These are phyloP conservation scores for Candida oleophila DNA, from an alignment of 805 yeast genomes.

Conservation along the genomic window DNA sequence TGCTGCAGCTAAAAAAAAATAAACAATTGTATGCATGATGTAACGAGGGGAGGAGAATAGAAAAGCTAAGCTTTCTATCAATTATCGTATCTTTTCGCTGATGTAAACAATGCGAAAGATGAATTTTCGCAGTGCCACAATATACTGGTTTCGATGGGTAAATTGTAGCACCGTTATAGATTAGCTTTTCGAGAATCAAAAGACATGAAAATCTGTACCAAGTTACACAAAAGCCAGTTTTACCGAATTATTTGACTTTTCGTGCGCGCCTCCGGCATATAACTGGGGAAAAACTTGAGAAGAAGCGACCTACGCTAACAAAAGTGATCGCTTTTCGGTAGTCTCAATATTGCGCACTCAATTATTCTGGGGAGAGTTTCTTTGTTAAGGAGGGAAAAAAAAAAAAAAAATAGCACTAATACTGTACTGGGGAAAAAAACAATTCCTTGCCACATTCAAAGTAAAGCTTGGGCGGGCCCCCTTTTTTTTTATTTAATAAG, in stretches of 20 bases:
- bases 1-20: not conserved
- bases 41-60: not conserved
- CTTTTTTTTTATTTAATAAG: conserved; percentile 5
- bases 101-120: conserved; percentile 4
- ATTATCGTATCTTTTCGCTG: not conserved
- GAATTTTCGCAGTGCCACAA: not conserved
- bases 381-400: not conserved
- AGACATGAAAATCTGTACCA: not conserved
- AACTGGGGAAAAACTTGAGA: not conserved
- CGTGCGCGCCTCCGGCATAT: conserved; percentile 5
- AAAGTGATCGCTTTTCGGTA: conserved; percentile 5
- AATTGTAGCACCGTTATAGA: conserved; percentile 1
- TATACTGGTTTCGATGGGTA: conserved; percentile 3
- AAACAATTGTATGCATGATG: not conserved
- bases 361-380: not conserved
- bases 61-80: not conserved
- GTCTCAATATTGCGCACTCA: conserved; percentile 8
- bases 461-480: not conserved
- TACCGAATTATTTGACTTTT: not conserved
- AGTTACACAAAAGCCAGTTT: not conserved
- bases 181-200: not conserved
- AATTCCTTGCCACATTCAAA: not conserved
- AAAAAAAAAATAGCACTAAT: conserved; percentile 1
- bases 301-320: conserved; percentile 4
- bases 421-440: not conserved